These are phyloP conservation scores for Flaveria ramosissima DNA, from an alignment of 129 eudicot species.

Conservation along the genomic window DNA sequence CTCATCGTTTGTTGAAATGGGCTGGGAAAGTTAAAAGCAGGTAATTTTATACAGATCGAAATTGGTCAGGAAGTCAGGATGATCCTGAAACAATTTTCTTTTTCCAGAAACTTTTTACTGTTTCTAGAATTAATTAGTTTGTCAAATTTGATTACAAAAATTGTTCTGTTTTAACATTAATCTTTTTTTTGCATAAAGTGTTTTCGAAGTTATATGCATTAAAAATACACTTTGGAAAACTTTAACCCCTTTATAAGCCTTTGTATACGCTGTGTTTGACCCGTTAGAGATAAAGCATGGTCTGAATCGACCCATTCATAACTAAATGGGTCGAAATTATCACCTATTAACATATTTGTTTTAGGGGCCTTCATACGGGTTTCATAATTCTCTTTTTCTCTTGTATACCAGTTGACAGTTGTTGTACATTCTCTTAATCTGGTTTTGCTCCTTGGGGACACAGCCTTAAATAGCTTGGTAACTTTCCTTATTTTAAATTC, in stretches of 20 bases:
- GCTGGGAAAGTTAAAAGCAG: background rate
- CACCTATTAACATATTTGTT: conserved; percentile 13
- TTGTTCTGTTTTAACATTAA: no score
- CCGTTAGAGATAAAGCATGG: no score
- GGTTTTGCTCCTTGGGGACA: conserved; percentile 71
- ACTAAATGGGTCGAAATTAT: background rate
- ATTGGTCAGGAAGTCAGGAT: no score
- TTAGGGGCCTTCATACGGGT: background rate
- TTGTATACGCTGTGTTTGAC: background rate
- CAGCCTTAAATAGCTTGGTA: conserved; percentile 81
- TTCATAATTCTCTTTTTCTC: conserved; percentile 1
- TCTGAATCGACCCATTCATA: background rate
- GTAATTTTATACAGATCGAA: no score
- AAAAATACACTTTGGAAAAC: background rate
- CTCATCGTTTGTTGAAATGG: background rate
- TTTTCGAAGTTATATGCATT: background rate
- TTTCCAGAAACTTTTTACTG: no score
- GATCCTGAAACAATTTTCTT: no score
- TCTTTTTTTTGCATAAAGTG: no score
- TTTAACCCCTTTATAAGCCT: background rate
- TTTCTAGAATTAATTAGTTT: no score
- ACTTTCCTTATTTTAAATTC: conserved; percentile 7
- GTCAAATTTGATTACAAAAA: no score
- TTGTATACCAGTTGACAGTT: conserved; percentile 59
- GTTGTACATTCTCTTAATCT: conserved; percentile 69